phyloP scores from a whole-genome alignment of 345 rosid genomes.

The Brassica cretica region DNA sequence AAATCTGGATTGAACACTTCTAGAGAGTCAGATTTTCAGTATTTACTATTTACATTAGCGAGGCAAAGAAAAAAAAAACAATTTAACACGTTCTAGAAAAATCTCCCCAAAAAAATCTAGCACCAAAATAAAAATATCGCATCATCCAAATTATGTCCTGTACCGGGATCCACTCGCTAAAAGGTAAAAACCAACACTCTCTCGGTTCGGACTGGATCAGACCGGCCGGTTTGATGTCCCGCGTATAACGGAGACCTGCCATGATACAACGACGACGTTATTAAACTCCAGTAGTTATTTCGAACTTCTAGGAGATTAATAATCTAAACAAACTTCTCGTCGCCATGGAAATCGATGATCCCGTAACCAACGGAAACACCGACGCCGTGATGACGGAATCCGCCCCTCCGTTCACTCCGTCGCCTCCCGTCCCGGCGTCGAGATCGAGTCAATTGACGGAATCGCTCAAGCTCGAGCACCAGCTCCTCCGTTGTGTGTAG shows the following conservation, averaged over 20 bases:
- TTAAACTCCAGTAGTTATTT: no score
- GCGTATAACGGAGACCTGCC: no score
- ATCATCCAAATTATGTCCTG: not conserved
- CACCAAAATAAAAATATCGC: not conserved
- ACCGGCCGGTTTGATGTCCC: not conserved
- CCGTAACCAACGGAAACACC: conserved; percentile 48
- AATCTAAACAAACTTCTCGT: no score
- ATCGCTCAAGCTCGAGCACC: conserved; percentile 88
- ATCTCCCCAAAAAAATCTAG: no score
- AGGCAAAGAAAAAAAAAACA: not conserved
- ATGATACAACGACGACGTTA: not conserved
- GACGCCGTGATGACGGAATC: conserved; percentile 38
- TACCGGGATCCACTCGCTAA: not conserved
- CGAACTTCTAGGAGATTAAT: no score
- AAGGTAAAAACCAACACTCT: not conserved
- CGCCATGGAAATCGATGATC: conserved; percentile 55
- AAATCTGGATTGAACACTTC: not conserved
- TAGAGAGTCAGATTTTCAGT: not conserved
- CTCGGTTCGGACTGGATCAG: not conserved
- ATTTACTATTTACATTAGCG: not conserved
- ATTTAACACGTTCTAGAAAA: no score
- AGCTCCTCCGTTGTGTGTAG: conserved; percentile 65
- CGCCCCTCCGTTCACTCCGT: conserved; percentile 30
- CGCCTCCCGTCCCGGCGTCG: conserved; percentile 46
- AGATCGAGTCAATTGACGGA: conserved; percentile 68